Evolutionary conservation across 1,284 basidiomycete species (phyloP).

Genomic region (Vanrija humicola): DNA sequence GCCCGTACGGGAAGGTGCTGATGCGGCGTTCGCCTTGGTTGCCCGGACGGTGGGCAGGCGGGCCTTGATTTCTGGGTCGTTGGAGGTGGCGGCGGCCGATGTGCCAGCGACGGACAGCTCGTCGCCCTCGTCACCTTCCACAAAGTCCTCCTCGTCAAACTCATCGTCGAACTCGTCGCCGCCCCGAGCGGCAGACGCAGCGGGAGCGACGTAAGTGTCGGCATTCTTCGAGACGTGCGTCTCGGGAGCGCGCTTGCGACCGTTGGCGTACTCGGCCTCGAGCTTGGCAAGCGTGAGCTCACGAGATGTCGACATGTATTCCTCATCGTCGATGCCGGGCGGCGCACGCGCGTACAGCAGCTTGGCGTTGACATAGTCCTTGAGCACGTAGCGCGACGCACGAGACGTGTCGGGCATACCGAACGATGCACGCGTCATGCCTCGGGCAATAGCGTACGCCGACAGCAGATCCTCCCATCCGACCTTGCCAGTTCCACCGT

Average conservation of each 20-base stretch:
- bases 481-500: slow-evolving; percentile 75
- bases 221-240: slow-evolving; percentile 78
- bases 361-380: slow-evolving; percentile 96
- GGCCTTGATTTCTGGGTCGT: neutral
- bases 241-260: slow-evolving; percentile 75
- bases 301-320: slow-evolving; percentile 75
- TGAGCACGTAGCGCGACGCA: slow-evolving; percentile 86
- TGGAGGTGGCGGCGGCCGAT: neutral
- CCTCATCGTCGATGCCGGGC: slow-evolving; percentile 62
- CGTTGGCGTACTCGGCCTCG: slow-evolving; percentile 50
- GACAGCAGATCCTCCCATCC: slow-evolving; percentile 80
- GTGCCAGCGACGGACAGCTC: slow-evolving; percentile 1
- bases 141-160: neutral
- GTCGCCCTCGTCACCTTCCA: slow-evolving; percentile 9
- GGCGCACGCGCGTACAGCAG: slow-evolving; percentile 86
- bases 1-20: slow-evolving; percentile 39
- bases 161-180: slow-evolving; percentile 11
- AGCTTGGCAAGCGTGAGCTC: slow-evolving; percentile 58
- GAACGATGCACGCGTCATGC: slow-evolving; percentile 87
- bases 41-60: slow-evolving; percentile 24
- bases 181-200: slow-evolving; percentile 23
- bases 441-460: slow-evolving; percentile 88
- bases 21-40: slow-evolving; percentile 42
- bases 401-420: slow-evolving; percentile 97
- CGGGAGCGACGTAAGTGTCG: slow-evolving; percentile 65